These are phyloP conservation scores for Ophiocordyceps australis DNA, from an alignment of 2,329 filamentous ascomycete species.

Conservation along the genomic window DNA sequence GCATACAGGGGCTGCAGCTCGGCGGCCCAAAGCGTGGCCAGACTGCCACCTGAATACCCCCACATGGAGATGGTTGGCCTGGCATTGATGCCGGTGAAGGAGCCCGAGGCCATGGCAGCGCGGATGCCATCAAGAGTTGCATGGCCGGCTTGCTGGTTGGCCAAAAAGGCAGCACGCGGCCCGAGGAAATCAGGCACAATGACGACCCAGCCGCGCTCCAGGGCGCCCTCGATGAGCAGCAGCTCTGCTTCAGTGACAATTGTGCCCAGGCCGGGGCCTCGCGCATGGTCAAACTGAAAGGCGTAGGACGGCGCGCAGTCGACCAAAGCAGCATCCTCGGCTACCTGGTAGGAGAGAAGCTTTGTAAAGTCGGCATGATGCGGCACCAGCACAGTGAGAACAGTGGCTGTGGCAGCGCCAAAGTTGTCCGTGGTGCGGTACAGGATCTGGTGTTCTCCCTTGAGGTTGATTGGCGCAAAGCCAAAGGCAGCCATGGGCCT, in stretches of 20 bases:
- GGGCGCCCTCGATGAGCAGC: constrained; percentile 7
- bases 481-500: constrained; percentile 6
- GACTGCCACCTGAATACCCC: constrained; percentile 13
- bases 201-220: constrained; percentile 26
- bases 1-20: constrained; percentile 9
- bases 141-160: constrained; percentile 20
- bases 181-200: constrained; percentile 28
- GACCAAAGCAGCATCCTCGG: constrained; percentile 18
- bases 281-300: constrained; percentile 5
- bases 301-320: constrained; percentile 13
- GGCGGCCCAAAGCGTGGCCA: constrained; percentile 7
- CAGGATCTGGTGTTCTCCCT: constrained; percentile 13
- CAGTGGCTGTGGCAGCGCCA: constrained; percentile 15
- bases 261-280: constrained; percentile 12
- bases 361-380: constrained; percentile 8
- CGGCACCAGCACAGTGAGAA: constrained; percentile 19
- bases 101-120: constrained; percentile 13
- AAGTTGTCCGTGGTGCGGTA: constrained; percentile 19
- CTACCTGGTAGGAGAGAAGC: constrained; percentile 22
- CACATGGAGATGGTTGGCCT: constrained; percentile 22
- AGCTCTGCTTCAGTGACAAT: constrained; percentile 8
- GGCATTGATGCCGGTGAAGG: constrained; percentile 11
- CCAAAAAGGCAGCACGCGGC: constrained; percentile 20
- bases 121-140: constrained; percentile 23
- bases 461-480: constrained; percentile 4